phyloP scores from a whole-genome alignment of 2,329 filamentous ascomycete genomes.

The Shiraia bambusicola region DNA sequence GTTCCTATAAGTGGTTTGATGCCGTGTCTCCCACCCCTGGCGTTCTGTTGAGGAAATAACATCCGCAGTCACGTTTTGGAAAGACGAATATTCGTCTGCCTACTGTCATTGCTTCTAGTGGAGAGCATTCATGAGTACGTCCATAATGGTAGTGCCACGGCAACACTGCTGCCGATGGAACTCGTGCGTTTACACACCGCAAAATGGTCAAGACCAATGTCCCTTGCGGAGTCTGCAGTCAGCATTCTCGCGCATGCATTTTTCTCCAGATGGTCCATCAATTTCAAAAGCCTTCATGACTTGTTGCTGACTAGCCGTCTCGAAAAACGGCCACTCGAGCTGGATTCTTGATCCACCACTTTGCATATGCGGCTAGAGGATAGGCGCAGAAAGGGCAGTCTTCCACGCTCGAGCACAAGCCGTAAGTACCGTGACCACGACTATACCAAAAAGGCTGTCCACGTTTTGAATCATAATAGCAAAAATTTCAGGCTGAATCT shows the following conservation, averaged over 20 bases:
- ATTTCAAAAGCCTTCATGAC: conserved; percentile 15
- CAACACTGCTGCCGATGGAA: too few relatives aligned
- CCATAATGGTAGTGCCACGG: neutral
- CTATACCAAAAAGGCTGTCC: conserved; percentile 7
- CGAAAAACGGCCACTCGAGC: conserved; percentile 19
- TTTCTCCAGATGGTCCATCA: conserved; percentile 10
- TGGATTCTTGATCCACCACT: conserved; percentile 29
- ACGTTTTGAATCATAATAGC: conserved; percentile 10
- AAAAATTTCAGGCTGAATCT: conserved; percentile 19
- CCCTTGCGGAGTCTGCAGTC: neutral
- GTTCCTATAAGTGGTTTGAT: too few relatives aligned
- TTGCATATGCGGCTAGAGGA: conserved; percentile 44
- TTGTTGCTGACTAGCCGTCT: conserved; percentile 20
- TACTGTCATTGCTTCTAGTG: too few relatives aligned
- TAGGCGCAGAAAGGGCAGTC: conserved; percentile 33
- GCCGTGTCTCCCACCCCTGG: too few relatives aligned
- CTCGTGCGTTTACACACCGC: too few relatives aligned
- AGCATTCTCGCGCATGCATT: neutral
- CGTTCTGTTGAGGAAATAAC: too few relatives aligned
- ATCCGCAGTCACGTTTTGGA: too few relatives aligned
- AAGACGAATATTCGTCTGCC: too few relatives aligned
- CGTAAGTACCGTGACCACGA: conserved; percentile 21
- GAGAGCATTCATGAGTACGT: conserved; percentile 5
- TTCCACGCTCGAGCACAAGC: conserved; percentile 30
- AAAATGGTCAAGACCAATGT: neutral